phyloP scores from a whole-genome alignment of 176 grass and related monocot genomes.

The Hyparrhenia diplandra region DNA sequence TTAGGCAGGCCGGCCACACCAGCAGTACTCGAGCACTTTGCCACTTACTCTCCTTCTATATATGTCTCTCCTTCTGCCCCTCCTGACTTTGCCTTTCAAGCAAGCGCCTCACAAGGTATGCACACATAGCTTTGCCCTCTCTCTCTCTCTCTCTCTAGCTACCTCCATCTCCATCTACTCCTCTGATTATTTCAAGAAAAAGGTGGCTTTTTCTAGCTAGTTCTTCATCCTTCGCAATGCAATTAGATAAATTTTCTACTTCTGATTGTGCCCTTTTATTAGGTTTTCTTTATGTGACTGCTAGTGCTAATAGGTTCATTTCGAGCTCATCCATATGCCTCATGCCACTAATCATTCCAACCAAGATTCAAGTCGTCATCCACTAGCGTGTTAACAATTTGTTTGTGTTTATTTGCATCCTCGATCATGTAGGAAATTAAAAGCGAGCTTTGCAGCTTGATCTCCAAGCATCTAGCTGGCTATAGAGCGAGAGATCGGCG shows the following conservation, averaged over 20 bases:
- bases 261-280: conserved; percentile 15
- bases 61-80: conserved; percentile 42
- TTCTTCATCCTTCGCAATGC: conserved; percentile 24
- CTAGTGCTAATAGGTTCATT: conserved; percentile 11
- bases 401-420: neutral
- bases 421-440: conserved; percentile 14
- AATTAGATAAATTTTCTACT: conserved; percentile 25
- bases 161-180: conserved; percentile 7
- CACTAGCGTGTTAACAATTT: neutral
- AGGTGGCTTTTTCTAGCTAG: conserved; percentile 1
- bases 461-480: neutral
- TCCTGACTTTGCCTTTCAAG: conserved; percentile 50
- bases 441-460: neutral
- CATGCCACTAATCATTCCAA: neutral
- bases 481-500: neutral
- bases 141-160: neutral
- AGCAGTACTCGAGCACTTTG: neutral
- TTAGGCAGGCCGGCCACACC: neutral
- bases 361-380: neutral
- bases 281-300: conserved; percentile 6
- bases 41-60: conserved; percentile 42
- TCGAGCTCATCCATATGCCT: neutral
- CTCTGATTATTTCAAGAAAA: conserved; percentile 31
- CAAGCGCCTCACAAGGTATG: conserved; percentile 44
- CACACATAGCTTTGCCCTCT: neutral